Base-by-base conservation (phyloP, 2,329 filamentous ascomycete species). In the Penicillium sp. region DNA sequence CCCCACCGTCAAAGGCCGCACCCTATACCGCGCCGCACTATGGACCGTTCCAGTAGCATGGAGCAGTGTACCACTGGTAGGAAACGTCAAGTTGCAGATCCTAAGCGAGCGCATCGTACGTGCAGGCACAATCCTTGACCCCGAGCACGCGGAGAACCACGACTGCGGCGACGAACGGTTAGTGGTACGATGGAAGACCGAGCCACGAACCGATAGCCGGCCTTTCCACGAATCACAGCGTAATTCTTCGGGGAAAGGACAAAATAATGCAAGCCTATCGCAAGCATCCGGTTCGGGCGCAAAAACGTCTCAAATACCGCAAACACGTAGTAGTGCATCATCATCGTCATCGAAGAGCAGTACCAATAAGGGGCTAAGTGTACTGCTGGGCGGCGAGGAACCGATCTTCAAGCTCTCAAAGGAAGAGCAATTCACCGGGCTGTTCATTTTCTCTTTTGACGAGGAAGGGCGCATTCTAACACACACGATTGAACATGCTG, bases 371-470 rank as follows among this genome's bases (percentile, higher is more conserved):
- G 71, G 76, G 11, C 68, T 79, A 3, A 77, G 73, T 51, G 70
- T 73, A 37, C 68, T 85, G 42, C 77, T 87, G 4, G 79, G 81
- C 13, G 82, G 84, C 50, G 79, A 83, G 19, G 75, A 81, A 64
- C 75, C 75, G 3, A 78, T 80, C 24, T 78, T 79, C 65, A 75
- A 76, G 29, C 63, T 78, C 6, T 83, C 85, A 55, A 83, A 85
- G 49, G 84, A 84, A 59, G 88, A 90, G 68, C 89, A 93, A 69
- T 98, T 98, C 66, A 90, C 87, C 1, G 95, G 95, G 0, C 76
- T 98, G 11, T 99, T 98, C 75, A 88, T 96, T 57, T 99, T 99
- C 73, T 91, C 96, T 63, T 99, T 99, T 72, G 95, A 98, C 70
- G 82, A 86, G 47, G 84, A 96, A 67, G 95, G 95, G 1, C 83